Conservation (phyloP, 352 stramenopile species). For the Labyrinthula sp. region DNA sequence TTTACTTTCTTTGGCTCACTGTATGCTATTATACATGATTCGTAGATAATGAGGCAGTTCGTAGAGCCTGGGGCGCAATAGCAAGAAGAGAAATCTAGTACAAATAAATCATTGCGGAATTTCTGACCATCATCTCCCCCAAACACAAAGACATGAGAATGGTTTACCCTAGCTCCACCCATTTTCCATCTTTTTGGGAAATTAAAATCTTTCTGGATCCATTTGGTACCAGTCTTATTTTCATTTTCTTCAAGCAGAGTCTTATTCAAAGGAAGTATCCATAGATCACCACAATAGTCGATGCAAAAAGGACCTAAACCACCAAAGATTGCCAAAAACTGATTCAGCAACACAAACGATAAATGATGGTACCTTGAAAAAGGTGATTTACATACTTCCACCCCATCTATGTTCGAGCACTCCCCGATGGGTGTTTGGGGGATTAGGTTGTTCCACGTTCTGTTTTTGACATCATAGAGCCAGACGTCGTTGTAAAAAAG, state of each 20-base stretch:
- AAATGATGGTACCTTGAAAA: constrained; percentile 62
- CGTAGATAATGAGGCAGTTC: too few species aligned
- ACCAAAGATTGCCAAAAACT: constrained; percentile 70
- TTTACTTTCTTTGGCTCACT: too few species aligned
- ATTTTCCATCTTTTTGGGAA: constrained; percentile 84
- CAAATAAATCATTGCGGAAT: too few species aligned
- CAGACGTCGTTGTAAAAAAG: constrained; percentile 85
- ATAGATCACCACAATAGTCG: constrained; percentile 87
- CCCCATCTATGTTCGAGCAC: constrained; percentile 59
- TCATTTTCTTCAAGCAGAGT: too few species aligned
- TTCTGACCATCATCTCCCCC: too few species aligned
- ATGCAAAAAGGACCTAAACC: constrained; percentile 68
- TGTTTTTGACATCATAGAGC: constrained; percentile 64
- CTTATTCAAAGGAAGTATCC: constrained; percentile 57
- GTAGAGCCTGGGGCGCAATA: too few species aligned
- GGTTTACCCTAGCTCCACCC: constrained; percentile 45
- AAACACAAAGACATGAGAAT: constrained; percentile 45
- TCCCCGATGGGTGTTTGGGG: constrained; percentile 59
- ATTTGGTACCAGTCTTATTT: too few species aligned
- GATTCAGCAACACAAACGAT: constrained; percentile 58
- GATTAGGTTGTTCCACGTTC: constrained; percentile 58
- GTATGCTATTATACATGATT: too few species aligned
- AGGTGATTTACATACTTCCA: constrained; percentile 58
- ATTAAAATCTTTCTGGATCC: too few species aligned
- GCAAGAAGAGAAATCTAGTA: too few species aligned